phyloP scores from a whole-genome alignment of 176 grass and related monocot species.

The Musa beccarii region DNA sequence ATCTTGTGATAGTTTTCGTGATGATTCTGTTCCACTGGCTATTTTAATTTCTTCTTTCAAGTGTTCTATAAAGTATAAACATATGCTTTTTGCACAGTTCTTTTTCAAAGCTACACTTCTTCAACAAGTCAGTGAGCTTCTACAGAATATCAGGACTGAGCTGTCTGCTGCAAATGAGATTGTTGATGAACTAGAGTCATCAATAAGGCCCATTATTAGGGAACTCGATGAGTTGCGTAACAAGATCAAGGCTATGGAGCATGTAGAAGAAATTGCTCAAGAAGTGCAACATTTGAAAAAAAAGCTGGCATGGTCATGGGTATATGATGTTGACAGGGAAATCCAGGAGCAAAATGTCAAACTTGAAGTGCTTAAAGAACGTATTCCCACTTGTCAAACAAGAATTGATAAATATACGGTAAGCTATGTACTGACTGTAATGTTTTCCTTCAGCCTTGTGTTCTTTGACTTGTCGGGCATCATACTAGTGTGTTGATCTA shows the following conservation, averaged over 20 bases:
- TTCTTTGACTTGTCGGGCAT: not conserved
- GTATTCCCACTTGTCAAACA: slow-evolving; percentile 79
- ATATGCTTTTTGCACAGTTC: slow-evolving; percentile 42
- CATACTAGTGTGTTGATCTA: no score
- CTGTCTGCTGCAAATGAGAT: slow-evolving; percentile 32
- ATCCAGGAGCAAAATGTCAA: slow-evolving; percentile 49
- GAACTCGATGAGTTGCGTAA: slow-evolving; percentile 67
- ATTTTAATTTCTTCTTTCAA: not conserved
- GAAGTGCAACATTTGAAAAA: slow-evolving; percentile 72
- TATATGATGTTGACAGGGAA: slow-evolving; percentile 70
- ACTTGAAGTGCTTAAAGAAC: slow-evolving; percentile 65
- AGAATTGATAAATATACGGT: slow-evolving; percentile 65
- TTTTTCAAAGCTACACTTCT: slow-evolving; percentile 98
- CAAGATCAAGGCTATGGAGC: slow-evolving; percentile 93
- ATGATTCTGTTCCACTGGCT: not conserved
- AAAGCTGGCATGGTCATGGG: slow-evolving; percentile 87
- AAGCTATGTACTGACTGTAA: slow-evolving; percentile 21
- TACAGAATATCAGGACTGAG: slow-evolving; percentile 49
- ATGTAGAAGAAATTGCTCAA: slow-evolving; percentile 82
- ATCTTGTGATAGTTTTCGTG: not conserved
- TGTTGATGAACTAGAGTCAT: slow-evolving; percentile 65
- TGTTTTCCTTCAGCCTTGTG: not conserved
- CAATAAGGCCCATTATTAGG: slow-evolving; percentile 47
- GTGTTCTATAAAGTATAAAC: not conserved
- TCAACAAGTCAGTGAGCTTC: slow-evolving; percentile 80